Conservation (phyloP, 352 stramenopile genomes). For the Phytopythium sindhum region DNA sequence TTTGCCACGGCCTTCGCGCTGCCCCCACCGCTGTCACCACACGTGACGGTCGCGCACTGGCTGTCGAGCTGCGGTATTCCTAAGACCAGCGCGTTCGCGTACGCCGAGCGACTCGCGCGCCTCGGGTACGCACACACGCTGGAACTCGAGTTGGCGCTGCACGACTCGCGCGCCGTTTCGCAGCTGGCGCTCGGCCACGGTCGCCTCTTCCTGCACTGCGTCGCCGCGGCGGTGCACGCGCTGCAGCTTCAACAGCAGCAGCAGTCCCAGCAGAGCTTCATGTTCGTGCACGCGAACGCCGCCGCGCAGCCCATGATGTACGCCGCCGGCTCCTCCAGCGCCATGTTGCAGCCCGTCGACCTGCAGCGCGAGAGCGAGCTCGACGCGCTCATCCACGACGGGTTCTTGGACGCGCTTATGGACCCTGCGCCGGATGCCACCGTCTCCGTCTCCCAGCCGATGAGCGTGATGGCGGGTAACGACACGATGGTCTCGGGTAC, state of each 20-base stretch:
- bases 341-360: constrained; percentile 45
- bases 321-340: constrained; percentile 29
- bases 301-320: constrained; percentile 1
- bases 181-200: constrained; percentile 45
- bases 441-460: constrained; percentile 10
- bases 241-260: constrained; percentile 24
- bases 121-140: constrained; percentile 54
- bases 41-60: constrained; percentile 58
- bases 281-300: constrained; percentile 25
- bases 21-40: constrained; percentile 32
- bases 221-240: constrained; percentile 25
- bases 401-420: constrained; percentile 55
- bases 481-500: constrained; percentile 20
- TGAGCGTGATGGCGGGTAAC: neutral
- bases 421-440: constrained; percentile 23
- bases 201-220: constrained; percentile 41
- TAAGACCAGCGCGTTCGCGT: constrained; percentile 37
- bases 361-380: constrained; percentile 53
- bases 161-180: constrained; percentile 43
- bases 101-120: constrained; percentile 51
- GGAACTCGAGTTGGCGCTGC: constrained; percentile 56
- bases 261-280: constrained; percentile 1
- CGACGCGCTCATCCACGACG: constrained; percentile 46
- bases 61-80: constrained; percentile 54
- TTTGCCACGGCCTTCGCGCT: constrained; percentile 36